Evolutionary conservation across 2,329 filamentous ascomycete species (phyloP).

Genomic region (Emericellopsis cladophorae): DNA sequence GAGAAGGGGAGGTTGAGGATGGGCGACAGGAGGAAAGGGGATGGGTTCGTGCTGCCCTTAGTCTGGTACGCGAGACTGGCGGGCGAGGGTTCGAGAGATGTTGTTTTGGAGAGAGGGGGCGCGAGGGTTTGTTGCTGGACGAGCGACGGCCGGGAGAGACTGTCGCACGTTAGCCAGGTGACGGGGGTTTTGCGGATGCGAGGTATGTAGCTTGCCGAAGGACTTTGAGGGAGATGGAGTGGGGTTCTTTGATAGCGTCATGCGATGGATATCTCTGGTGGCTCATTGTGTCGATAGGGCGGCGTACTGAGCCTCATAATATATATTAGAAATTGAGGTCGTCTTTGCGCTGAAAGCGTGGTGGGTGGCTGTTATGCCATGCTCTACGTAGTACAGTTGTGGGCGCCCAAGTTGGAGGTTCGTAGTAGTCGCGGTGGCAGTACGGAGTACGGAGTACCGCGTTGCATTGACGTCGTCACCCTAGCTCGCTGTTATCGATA

Average conservation of each 20-base stretch:
- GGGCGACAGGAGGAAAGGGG: conserved; percentile 46
- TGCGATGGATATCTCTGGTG: conserved; percentile 45
- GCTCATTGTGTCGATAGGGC: conserved; percentile 28
- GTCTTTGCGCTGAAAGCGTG: background rate
- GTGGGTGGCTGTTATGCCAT: too few species aligned
- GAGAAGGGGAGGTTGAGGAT: conserved; percentile 75
- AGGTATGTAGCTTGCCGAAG: conserved; percentile 37
- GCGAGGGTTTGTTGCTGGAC: conserved; percentile 56
- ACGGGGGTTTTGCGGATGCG: background rate
- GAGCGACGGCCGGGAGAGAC: conserved; percentile 71
- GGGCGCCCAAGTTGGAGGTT: background rate
- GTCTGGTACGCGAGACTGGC: conserved; percentile 63
- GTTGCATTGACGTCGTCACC: too few species aligned
- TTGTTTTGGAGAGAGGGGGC: conserved; percentile 31
- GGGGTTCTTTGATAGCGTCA: conserved; percentile 57
- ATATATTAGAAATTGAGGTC: too few species aligned
- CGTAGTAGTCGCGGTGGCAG: background rate
- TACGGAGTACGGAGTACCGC: too few species aligned
- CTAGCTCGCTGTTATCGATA: background rate
- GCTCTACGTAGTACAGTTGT: too few species aligned
- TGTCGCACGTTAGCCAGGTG: conserved; percentile 19
- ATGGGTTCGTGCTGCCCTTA: conserved; percentile 29
- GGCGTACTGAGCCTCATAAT: too few species aligned
- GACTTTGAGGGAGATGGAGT: conserved; percentile 69
- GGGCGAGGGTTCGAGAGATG: conserved; percentile 27